Conservation (phyloP, 2,329 filamentous ascomycete species). For the Pseudogymnoascus destructans region DNA sequence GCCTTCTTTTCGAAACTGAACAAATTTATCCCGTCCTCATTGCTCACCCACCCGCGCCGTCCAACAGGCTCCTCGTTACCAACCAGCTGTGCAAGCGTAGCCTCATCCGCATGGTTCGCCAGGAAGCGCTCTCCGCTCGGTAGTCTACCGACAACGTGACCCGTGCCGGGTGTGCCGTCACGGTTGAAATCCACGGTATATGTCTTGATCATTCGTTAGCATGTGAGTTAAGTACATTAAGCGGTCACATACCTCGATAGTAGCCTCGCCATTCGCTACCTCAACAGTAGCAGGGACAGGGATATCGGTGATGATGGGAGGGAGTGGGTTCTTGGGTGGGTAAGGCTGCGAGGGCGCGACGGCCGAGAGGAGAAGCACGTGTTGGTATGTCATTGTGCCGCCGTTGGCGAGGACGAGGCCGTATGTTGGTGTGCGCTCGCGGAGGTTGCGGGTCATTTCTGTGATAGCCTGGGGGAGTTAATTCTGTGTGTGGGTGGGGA, state of each 20-base stretch:
- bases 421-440: constrained; percentile 28
- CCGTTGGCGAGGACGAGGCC: constrained; percentile 54
- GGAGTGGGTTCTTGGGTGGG: constrained; percentile 34
- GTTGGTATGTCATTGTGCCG: constrained; percentile 51
- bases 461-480: constrained; percentile 32
- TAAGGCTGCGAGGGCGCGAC: constrained; percentile 33
- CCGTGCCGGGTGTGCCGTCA: constrained; percentile 34
- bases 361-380: constrained; percentile 44
- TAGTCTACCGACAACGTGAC: constrained; percentile 40
- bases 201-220: constrained; percentile 31
- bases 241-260: constrained; percentile 36
- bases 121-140: constrained; percentile 37
- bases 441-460: constrained; percentile 41
- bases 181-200: constrained; percentile 47
- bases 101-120: constrained; percentile 41
- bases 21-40: constrained; percentile 27
- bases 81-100: constrained; percentile 33
- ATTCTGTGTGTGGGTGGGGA: neutral
- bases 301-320: constrained; percentile 30
- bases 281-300: constrained; percentile 30
- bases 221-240: accelerated
- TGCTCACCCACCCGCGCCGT: constrained; percentile 32
- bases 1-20: constrained; percentile 24
- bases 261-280: constrained; percentile 35
- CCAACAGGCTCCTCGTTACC: constrained; percentile 37